Conservation (phyloP, 129 eudicot genomes). For the Helichrysum umbraculigerum region DNA sequence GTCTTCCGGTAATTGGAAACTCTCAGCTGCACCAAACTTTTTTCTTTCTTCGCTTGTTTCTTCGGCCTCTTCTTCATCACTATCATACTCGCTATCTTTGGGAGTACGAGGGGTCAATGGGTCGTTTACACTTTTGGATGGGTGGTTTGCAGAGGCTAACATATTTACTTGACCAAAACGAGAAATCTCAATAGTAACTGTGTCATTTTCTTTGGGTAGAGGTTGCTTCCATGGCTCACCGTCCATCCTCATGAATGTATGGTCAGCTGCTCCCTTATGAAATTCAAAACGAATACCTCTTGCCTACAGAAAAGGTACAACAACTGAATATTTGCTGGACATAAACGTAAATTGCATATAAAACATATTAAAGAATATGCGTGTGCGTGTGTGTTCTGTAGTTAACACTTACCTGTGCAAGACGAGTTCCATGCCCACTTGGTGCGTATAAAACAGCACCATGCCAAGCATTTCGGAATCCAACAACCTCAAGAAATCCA, state of each 20-base stretch:
- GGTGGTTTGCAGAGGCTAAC: slow-evolving; percentile 45
- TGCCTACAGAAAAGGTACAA: slow-evolving; percentile 36
- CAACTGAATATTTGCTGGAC: not conserved
- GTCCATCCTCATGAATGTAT: slow-evolving; percentile 73
- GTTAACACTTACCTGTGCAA: slow-evolving; percentile 73
- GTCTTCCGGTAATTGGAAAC: slow-evolving; percentile 58
- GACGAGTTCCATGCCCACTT: slow-evolving; percentile 95
- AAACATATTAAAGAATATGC: too few species aligned
- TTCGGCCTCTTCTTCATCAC: slow-evolving; percentile 41
- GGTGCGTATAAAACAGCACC: slow-evolving; percentile 86
- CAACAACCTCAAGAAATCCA: slow-evolving; percentile 85
- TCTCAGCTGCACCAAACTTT: slow-evolving; percentile 73
- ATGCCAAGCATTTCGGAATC: slow-evolving; percentile 98
- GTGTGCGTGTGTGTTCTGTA: not conserved
- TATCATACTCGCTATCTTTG: slow-evolving; percentile 40
- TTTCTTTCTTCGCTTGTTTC: slow-evolving; percentile 52
- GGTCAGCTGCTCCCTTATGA: slow-evolving; percentile 54
- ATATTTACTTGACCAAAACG: slow-evolving; percentile 63
- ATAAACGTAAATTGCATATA: too few species aligned
- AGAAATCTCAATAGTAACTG: slow-evolving; percentile 60
- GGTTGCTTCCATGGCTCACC: slow-evolving; percentile 95
- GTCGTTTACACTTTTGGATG: slow-evolving; percentile 47
- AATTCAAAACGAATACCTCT: slow-evolving; percentile 65
- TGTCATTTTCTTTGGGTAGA: slow-evolving; percentile 59
- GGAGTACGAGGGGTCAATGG: slow-evolving; percentile 48